Evolutionary conservation across 345 rosid species (phyloP).

Genomic region (Populus euphratica): DNA sequence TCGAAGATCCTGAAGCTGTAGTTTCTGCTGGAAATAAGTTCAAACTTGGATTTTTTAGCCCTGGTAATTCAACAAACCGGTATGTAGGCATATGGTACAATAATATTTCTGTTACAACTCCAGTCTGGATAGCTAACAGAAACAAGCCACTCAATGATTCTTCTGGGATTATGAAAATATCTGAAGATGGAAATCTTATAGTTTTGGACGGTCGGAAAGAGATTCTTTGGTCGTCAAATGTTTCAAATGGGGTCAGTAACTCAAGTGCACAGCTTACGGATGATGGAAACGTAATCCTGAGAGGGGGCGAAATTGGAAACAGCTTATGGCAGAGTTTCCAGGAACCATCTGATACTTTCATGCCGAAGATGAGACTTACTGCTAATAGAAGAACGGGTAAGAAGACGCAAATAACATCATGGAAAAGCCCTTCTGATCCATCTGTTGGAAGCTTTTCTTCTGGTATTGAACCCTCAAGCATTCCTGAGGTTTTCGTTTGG

Average conservation of each 20-base stretch:
- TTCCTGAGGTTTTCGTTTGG: conserved; percentile 43
- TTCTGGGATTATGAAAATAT: conserved; percentile 32
- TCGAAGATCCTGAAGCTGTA: too few relatives aligned
- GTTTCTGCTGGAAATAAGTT: too few relatives aligned
- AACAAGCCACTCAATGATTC: conserved; percentile 14
- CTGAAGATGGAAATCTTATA: conserved; percentile 39
- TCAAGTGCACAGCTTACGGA: conserved; percentile 42
- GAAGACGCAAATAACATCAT: conserved; percentile 36
- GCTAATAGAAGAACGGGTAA: conserved; percentile 24
- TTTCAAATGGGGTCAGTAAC: conserved; percentile 13
- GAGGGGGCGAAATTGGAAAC: conserved; percentile 17
- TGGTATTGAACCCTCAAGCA: conserved; percentile 23
- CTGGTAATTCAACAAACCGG: conserved; percentile 2
- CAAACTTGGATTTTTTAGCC: conserved; percentile 3
- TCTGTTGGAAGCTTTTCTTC: conserved; percentile 40
- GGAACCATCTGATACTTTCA: conserved; percentile 32
- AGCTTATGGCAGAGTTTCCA: conserved; percentile 60
- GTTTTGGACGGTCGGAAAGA: conserved; percentile 32
- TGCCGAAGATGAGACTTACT: conserved; percentile 38
- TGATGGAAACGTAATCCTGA: conserved; percentile 49
- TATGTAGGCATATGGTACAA: conserved; percentile 14
- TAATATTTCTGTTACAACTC: neutral
- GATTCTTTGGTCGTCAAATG: conserved; percentile 52
- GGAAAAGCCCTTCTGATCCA: conserved; percentile 55
- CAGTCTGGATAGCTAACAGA: conserved; percentile 16